phyloP scores from a whole-genome alignment of 2,329 filamentous ascomycete species.

The Exophiala dermatitidis region DNA sequence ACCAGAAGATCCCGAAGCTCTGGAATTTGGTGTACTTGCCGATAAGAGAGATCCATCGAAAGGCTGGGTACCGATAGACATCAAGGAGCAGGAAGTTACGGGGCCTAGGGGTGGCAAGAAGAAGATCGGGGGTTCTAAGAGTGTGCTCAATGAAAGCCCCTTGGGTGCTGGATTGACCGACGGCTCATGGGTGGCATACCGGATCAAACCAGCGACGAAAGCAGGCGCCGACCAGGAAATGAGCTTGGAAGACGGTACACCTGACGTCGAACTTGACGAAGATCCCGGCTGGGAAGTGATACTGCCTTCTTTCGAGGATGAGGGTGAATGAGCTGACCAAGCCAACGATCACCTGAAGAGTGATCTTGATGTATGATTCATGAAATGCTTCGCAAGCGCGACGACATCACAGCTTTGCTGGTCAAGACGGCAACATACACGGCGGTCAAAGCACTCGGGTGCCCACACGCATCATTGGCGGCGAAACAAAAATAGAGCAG shows the following conservation, averaged over 20 bases:
- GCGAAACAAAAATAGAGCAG: no score
- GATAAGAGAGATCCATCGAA: slow-evolving; percentile 44
- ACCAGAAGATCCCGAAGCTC: slow-evolving; percentile 36
- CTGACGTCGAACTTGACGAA: slow-evolving; percentile 25
- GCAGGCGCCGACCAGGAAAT: slow-evolving; percentile 10
- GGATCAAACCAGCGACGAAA: slow-evolving; percentile 24
- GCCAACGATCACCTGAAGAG: no score
- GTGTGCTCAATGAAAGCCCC: slow-evolving; percentile 30
- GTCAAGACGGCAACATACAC: no score
- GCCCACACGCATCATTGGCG: no score
- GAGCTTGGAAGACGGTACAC: slow-evolving; percentile 16
- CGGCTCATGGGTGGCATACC: slow-evolving; percentile 37
- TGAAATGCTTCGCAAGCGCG: no score
- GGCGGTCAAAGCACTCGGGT: no score
- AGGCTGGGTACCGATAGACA: slow-evolving; percentile 43
- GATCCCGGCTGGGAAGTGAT: slow-evolving; percentile 29
- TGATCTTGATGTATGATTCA: no score
- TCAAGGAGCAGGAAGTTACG: slow-evolving; percentile 29
- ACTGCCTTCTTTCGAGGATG: slow-evolving; percentile 30
- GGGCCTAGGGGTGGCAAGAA: slow-evolving; percentile 26
- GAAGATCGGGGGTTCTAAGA: slow-evolving; percentile 30
- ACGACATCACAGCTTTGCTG: no score
- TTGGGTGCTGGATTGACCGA: slow-evolving; percentile 36
- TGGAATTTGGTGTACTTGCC: slow-evolving; percentile 43
- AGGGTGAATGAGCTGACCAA: slow-evolving; percentile 15